Conservation (phyloP, 345 rosid genomes). For the Populus simonii region DNA sequence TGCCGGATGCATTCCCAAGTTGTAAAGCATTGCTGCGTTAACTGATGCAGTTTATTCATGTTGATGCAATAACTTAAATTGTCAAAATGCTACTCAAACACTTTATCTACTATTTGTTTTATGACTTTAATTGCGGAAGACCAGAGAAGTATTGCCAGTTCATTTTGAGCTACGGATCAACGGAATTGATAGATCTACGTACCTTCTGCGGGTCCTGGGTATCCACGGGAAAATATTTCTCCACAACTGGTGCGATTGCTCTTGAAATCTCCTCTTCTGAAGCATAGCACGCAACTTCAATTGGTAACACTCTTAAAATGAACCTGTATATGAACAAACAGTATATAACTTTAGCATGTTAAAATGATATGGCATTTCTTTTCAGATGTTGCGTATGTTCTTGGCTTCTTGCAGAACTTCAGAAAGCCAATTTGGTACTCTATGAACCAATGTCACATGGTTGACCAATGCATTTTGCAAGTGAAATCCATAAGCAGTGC, state of each 20-base stretch:
- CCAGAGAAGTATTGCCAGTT: background rate
- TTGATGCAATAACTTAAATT: background rate
- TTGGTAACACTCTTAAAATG: slow-evolving; percentile 77
- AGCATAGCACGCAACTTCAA: slow-evolving; percentile 90
- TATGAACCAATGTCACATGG: background rate
- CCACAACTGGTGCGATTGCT: slow-evolving; percentile 71
- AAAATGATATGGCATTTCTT: background rate
- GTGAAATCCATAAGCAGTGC: background rate
- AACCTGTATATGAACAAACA: slow-evolving; percentile 42
- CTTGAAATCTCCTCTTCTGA: slow-evolving; percentile 90
- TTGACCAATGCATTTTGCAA: background rate
- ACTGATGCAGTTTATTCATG: background rate
- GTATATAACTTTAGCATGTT: background rate
- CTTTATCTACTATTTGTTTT: background rate
- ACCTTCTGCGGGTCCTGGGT: slow-evolving; percentile 69
- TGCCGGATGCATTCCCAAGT: background rate
- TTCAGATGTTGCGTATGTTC: background rate
- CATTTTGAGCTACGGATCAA: background rate
- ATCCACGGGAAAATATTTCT: slow-evolving; percentile 70
- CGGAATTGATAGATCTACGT: background rate
- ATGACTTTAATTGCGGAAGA: background rate
- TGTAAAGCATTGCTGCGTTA: background rate
- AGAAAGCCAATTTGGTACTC: background rate
- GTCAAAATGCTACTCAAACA: background rate
- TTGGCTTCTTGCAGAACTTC: background rate